Conservation (phyloP, 1,139 yeast species). For the Magnusiomyces tetraspermus region DNA sequence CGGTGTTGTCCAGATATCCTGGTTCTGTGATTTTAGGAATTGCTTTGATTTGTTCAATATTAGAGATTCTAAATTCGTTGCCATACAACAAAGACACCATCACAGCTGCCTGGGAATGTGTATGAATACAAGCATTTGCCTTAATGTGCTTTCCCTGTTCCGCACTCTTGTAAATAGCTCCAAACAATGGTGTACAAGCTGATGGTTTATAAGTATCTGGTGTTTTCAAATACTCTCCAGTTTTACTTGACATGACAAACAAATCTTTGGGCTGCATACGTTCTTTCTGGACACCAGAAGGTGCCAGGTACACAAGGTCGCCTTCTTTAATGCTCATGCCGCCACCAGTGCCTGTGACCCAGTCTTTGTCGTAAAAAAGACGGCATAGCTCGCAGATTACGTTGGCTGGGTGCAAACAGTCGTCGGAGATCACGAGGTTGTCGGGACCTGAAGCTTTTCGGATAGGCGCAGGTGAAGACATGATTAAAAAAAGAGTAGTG, state of each 20-base stretch:
- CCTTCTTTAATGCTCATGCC: conserved; percentile 73
- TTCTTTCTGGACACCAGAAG: conserved; percentile 94
- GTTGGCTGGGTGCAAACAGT: conserved; percentile 73
- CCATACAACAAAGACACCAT: conserved; percentile 64
- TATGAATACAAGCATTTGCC: conserved; percentile 92
- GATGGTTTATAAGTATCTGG: conserved; percentile 73
- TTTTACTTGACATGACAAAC: conserved; percentile 59
- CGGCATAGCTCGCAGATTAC: conserved; percentile 75
- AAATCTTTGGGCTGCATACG: conserved; percentile 72
- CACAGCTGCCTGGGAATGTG: conserved; percentile 85
- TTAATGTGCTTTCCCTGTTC: conserved; percentile 38
- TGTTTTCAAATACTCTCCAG: conserved; percentile 46
- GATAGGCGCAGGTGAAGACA: conserved; percentile 1
- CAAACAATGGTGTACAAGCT: conserved; percentile 85
- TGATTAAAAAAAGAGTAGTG: neutral
- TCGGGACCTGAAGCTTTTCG: conserved; percentile 22
- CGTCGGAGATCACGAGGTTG: conserved; percentile 36
- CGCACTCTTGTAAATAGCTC: conserved; percentile 51
- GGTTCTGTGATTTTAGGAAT: conserved; percentile 56
- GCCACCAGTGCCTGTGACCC: conserved; percentile 97
- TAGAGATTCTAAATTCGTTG: conserved; percentile 62
- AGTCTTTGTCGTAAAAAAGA: conserved; percentile 65
- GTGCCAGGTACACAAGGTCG: conserved; percentile 50
- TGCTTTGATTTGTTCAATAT: conserved; percentile 90
- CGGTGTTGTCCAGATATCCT: conserved; percentile 64